Conservation (phyloP, 2,329 filamentous ascomycete genomes). For the Stagonosporopsis tanaceti region DNA sequence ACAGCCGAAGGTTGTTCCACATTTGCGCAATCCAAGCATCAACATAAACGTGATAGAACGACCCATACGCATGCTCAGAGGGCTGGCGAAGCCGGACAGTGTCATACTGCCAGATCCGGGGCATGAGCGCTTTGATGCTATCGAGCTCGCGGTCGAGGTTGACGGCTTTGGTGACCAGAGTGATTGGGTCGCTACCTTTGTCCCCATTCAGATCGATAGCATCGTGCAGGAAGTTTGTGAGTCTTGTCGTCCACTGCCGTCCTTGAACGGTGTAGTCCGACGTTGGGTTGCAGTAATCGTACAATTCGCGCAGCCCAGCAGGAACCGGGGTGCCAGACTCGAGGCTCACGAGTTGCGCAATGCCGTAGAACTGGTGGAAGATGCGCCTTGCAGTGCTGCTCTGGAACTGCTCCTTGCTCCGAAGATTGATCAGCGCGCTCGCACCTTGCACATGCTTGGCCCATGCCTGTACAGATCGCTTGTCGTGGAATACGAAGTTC, state of each 20-base stretch:
- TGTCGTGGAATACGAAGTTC: conserved; percentile 37
- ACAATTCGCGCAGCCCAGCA: conserved; percentile 32
- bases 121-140: conserved; percentile 29
- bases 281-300: conserved; percentile 23
- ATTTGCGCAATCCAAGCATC: conserved; percentile 43
- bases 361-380: conserved; percentile 42
- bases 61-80: conserved; percentile 26
- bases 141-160: conserved; percentile 35
- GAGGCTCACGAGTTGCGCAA: conserved; percentile 32
- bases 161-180: conserved; percentile 24
- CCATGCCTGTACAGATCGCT: conserved; percentile 42
- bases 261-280: conserved; percentile 34
- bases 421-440: conserved; percentile 40
- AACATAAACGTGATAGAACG: conserved; percentile 40
- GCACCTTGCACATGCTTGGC: conserved; percentile 45
- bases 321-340: conserved; percentile 29
- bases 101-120: conserved; percentile 36
- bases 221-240: conserved; percentile 32
- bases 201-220: conserved; percentile 34
- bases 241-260: conserved; percentile 28
- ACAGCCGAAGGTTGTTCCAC: conserved; percentile 41
- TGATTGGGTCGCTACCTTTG: conserved; percentile 24
- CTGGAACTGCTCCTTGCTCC: conserved; percentile 38
- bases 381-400: conserved; percentile 32
- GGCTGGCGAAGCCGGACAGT: conserved; percentile 7